Base-by-base conservation (phyloP, 495 filamentous ascomycete genomes). In the Mytilinidion resinicola region DNA sequence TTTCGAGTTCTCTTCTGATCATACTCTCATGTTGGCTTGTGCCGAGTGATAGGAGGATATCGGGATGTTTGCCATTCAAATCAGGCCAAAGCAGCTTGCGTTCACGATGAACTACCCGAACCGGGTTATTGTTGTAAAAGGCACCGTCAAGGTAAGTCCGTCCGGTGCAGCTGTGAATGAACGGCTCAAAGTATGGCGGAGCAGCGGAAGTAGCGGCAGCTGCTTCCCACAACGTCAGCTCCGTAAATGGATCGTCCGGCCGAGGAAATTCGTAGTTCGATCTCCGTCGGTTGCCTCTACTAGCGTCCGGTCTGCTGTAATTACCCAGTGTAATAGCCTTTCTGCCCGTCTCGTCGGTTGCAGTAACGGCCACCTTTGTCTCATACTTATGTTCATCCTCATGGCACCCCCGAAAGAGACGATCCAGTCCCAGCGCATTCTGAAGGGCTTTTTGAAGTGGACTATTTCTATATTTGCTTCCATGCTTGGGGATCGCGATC, bases 121-220 rank as follows among this genome's bases (percentile, higher is more conserved):
- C 66, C 3, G 74, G 64, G 42, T 77, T 77, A 53, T 76, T 73
- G 41, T 63, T 62, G 36, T 72, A 72, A 0, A 71, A 58, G 25
- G 64, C 68, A n/a, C 64, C 64, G 43, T 60, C 62, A 1, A 61
- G 30, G 33, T 64, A 64, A 14, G 35, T 46, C 30, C 21, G 9
- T 7, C 57, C 34, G 5, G 67, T 70, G 56, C 56, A 51, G 17
- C 66, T 55, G 34, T 72, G 65, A 35, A 70, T 60, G 54, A 76
- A 78, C 4, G 74, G 70, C 59, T 76, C 74, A 69, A 80, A 81
- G 39, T 68, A 72, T 8, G 60, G 67, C 6, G 76, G 77, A 9
- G 76, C 70, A 5, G 79, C 78, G 12, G 74, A 73, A 3, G 78
- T 77, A 17, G 77, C 76, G 19, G 74, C 69, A 11, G 70, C 74